phyloP scores from a whole-genome alignment of 441 rosid genomes.

The Flueggea neowawraea region DNA sequence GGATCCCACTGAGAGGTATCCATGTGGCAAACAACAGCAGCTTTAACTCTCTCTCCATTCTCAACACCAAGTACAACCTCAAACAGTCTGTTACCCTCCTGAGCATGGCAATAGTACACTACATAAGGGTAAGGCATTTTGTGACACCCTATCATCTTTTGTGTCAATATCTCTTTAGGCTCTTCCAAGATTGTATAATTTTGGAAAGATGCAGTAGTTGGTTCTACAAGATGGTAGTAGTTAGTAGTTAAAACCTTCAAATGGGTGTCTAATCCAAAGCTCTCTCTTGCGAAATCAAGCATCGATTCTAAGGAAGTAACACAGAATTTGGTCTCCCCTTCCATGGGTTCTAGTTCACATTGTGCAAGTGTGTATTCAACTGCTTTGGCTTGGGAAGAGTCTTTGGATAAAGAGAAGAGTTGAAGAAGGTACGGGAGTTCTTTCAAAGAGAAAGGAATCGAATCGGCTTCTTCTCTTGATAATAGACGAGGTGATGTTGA shows the following conservation, averaged over 20 bases:
- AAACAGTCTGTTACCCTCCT: conserved; percentile 29
- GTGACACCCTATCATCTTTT: conserved; percentile 59
- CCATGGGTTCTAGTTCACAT: conserved; percentile 41
- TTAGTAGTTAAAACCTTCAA: conserved; percentile 44
- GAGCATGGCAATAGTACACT: conserved; percentile 73
- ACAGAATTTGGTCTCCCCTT: conserved; percentile 59
- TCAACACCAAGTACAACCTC: conserved; percentile 42
- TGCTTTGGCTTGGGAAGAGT: conserved; percentile 72
- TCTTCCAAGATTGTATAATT: conserved; percentile 48
- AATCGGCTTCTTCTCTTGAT: conserved; percentile 51
- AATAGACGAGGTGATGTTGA: conserved; percentile 50
- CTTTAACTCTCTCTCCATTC: conserved; percentile 33
- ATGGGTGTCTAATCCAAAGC: conserved; percentile 33
- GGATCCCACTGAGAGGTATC: conserved; percentile 72
- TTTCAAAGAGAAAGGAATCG: conserved; percentile 57
- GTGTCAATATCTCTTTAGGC: conserved; percentile 35
- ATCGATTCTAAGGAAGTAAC: conserved; percentile 69
- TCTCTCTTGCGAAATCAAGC: conserved; percentile 49
- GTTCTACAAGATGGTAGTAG: not conserved
- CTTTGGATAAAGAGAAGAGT: conserved; percentile 47
- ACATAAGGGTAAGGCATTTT: conserved; percentile 73
- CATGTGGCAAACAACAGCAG: conserved; percentile 71
- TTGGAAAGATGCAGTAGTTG: conserved; percentile 15
- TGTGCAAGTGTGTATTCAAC: conserved; percentile 49
- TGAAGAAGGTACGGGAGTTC: conserved; percentile 49